Base-by-base conservation (phyloP, 2,329 filamentous ascomycete genomes). In the Taxawa tesnikishii region DNA sequence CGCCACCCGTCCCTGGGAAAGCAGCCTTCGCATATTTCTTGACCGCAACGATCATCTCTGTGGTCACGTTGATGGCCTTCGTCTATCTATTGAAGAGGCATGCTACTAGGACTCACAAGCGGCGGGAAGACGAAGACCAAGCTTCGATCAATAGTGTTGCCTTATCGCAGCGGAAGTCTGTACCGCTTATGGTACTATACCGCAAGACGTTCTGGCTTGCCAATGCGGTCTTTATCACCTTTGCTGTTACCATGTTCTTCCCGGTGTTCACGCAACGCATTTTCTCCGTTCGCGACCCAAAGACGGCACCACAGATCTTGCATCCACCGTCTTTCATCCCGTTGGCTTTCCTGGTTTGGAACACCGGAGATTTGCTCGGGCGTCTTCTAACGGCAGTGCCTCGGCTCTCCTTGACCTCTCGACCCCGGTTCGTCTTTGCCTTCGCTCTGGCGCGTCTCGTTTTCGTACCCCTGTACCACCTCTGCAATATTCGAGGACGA, bases 1-100 rank as follows among this genome's bases (percentile, higher is more conserved):
- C 54, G 39, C 49, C 58, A 31, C 52, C 62, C 17, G 60, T 63
- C 25, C 67, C 67, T 4, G 73, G 73, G 38, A 78, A 68, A 9
- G 81, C 85, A 2, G 90, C 88, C 1, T 87, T 94, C 46, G 68
- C 79, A 34, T 96, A 94, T 62, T 98, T 98, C 56, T 62, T 92
- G 34, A 88, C 87, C 0, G 88, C 90, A 0, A 84, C 87, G 0
- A 59, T 62, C 21, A 74, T 98, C 36, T 92, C 83, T 3, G 55
- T 74, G 9, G 39, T 70, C 6, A 75, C 85, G 0, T 59, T 94
- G 3, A 42, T 79, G 5, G 78, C 81, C 7, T 88, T 94, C 53
- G 52, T 82, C 27, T 77, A 82, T 31, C 72, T 96, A 7, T 62
- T 81, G 9, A 68, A 68, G 4, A 69, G 74, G 2, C 68, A 60